phyloP scores from a whole-genome alignment of 768 basidiomycete genomes.

The Pleurotus tuber-regium region DNA sequence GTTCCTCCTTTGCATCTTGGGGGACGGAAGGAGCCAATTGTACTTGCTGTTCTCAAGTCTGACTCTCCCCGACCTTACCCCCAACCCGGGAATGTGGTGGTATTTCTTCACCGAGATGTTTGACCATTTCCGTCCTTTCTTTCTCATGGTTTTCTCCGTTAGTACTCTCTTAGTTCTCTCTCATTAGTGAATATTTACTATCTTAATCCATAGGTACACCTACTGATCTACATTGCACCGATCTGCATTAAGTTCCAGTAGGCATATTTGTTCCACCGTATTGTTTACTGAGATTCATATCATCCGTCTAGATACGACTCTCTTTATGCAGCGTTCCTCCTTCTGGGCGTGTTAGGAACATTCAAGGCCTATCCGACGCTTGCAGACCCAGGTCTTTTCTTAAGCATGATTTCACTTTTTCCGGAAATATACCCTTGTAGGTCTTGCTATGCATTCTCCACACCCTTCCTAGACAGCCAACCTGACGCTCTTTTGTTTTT shows the following conservation, averaged over 20 bases:
- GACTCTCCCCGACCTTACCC: slow-evolving; percentile 84
- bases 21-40: not conserved
- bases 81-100: slow-evolving; percentile 96
- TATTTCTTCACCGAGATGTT: slow-evolving; percentile 99
- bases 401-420: slow-evolving; percentile 77
- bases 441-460: slow-evolving; percentile 27
- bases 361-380: slow-evolving; percentile 94
- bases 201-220: slow-evolving; percentile 58
- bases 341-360: slow-evolving; percentile 72
- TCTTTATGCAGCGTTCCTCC: slow-evolving; percentile 73
- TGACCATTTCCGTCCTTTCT: slow-evolving; percentile 94
- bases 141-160: slow-evolving; percentile 92
- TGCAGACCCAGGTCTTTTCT: slow-evolving; percentile 84
- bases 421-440: slow-evolving; percentile 81
- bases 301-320: slow-evolving; percentile 68
- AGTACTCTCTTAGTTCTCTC: slow-evolving; percentile 20
- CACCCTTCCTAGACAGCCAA: too few relatives aligned
- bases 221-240: slow-evolving; percentile 78
- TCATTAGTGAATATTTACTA: not conserved
- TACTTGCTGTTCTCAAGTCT: slow-evolving; percentile 44
- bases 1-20: slow-evolving; percentile 17
- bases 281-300: too few relatives aligned
- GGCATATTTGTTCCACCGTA: slow-evolving; percentile 15
- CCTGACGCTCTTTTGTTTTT: not conserved
- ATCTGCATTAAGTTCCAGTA: slow-evolving; percentile 88